Percentiles rank a stretch among this genome's conserved stretches.
Conservation (phyloP, 441 rosid species). For the Kokia cookei region DNA sequence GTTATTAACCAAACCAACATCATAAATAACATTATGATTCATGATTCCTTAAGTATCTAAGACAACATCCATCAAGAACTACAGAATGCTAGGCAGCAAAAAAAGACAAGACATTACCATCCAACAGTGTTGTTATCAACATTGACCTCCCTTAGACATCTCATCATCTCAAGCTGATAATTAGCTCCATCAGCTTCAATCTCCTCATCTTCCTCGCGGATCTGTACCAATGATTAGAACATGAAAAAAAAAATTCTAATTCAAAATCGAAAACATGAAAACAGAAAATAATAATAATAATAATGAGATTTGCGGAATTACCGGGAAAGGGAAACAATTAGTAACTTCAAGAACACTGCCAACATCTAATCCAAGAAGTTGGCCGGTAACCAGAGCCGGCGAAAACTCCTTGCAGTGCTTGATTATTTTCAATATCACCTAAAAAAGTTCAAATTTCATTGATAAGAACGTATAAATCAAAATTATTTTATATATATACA, state of each 20-base stretch:
- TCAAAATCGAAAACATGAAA: background rate
- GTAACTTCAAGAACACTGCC: conserved; percentile 97
- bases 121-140: conserved; percentile 98
- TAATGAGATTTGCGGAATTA: conserved; percentile 12
- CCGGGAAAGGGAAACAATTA: conserved; percentile 97
- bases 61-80: background rate
- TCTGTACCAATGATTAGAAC: conserved; percentile 18
- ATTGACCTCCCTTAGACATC: conserved; percentile 94
- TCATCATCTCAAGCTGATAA: conserved; percentile 99
- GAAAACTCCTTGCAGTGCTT: conserved; percentile 96
- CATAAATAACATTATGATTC: background rate
- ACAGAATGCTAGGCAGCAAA: background rate
- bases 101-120: conserved; percentile 40
- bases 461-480: background rate
- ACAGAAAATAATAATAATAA: background rate
- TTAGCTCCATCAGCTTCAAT: conserved; percentile 97
- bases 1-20: background rate
- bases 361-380: conserved; percentile 92
- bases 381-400: conserved; percentile 87
- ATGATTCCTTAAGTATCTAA: background rate
- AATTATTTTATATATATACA: background rate
- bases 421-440: conserved; percentile 87
- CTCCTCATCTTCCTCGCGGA: conserved; percentile 90
- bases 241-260: background rate
- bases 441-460: background rate